A percentile compares a stretch with the other conserved stretches of the same genome.
phyloP scores from a whole-genome alignment of 768 basidiomycete species.

The Coprinellus micaceus region DNA sequence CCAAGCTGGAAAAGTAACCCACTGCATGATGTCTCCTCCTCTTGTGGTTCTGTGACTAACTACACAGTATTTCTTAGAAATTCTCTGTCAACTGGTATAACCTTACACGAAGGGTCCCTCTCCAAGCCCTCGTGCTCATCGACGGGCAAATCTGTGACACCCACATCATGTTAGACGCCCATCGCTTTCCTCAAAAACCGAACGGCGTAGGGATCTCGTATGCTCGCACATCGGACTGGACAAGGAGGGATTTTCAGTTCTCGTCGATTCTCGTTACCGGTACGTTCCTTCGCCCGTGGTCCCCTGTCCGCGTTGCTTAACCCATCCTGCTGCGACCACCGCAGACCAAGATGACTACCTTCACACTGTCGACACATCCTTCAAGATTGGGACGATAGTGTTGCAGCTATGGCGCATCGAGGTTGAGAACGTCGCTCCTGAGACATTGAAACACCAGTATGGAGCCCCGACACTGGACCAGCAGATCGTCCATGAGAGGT shows the following conservation, averaged over 20 bases:
- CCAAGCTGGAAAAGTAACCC: constrained; percentile 17
- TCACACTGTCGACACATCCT: constrained; percentile 18
- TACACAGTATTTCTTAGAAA: constrained; percentile 11
- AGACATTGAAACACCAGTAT: constrained; percentile 24
- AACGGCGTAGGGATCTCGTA: constrained; percentile 24
- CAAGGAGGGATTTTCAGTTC: constrained; percentile 29
- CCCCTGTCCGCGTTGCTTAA: neutral
- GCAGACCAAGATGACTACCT: constrained; percentile 21
- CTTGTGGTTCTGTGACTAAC: too few species aligned
- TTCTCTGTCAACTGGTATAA: constrained; percentile 28
- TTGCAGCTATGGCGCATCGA: constrained; percentile 29
- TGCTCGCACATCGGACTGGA: constrained; percentile 27
- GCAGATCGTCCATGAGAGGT: constrained; percentile 29
- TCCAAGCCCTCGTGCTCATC: constrained; percentile 21
- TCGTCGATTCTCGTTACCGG: constrained; percentile 23
- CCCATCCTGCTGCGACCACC: neutral
- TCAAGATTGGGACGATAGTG: constrained; percentile 27
- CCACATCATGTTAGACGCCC: constrained; percentile 25
- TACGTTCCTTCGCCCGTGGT: constrained; percentile 5
- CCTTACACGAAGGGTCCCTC: constrained; percentile 14
- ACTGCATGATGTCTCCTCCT: neutral
- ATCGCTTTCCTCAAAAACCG: constrained; percentile 19
- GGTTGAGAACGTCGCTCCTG: constrained; percentile 19
- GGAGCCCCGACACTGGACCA: constrained; percentile 21
- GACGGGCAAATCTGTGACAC: constrained; percentile 24